Base-by-base conservation (phyloP, 1,284 basidiomycete genomes). In the Cutaneotrichosporon cutaneum region DNA sequence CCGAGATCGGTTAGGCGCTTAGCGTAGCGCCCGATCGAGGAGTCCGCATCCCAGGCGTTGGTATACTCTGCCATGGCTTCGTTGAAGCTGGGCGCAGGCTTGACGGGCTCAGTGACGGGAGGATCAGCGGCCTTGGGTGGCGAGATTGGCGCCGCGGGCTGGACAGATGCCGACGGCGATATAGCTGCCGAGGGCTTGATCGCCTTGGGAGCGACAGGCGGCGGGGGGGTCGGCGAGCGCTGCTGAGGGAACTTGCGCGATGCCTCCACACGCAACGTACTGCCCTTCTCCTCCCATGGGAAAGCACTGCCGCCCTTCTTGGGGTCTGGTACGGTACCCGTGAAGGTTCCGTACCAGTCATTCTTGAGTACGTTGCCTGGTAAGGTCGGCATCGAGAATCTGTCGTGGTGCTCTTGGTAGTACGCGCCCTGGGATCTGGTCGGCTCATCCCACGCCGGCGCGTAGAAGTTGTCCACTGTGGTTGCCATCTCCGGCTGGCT, bases 201-300 rank as follows among this genome's bases (percentile, higher is more conserved):
- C 32, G 85, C 82, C 21, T 78, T 79, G n/a, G 92, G 16, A 18
- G 18, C 18, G 3, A 42, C 18, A 7, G 18, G 18, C 7, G 39
- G 11, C 18, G 39, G 18, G 18, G 39, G 39, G 6, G 39, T 42
- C 39, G 39, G 39, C 7, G 18, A 13, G 26, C 26, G 48, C 13
- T 26, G 33, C 35, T 33, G 52, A 24, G 52, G 92, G 75, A 94
- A 93, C 14, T 90, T 85, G 56, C 92, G 86, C 18, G 83, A 82
- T 9, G 90, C 87, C 60, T 83, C 82, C 52, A 89, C 85, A n/a
- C 66, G 60, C 13, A 26, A 26, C 4, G 84, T 84, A 61, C 83
- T 84, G 36, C 71, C 62, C 60, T 86, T 84, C 76, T 97, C 94
- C 94, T 98, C 94, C 94, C 94, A 98, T 9, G 94, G 94, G 76